Conservation (phyloP, 805 yeast genomes). For the Wickerhamiella siamensis region DNA sequence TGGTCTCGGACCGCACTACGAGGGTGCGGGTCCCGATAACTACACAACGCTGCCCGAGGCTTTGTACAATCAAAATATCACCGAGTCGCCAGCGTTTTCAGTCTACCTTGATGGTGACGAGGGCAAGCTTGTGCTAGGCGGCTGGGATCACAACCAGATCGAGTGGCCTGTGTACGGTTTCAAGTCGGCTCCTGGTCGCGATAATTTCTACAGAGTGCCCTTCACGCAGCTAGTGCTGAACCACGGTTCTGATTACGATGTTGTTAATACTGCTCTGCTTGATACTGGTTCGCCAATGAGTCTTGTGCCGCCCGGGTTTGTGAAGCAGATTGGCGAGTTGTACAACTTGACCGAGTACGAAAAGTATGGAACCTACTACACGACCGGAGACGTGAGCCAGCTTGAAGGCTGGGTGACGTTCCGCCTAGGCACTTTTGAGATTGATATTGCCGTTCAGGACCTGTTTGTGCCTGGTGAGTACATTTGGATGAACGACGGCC, state of each 20-base stretch:
- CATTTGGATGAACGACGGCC: conserved; percentile 24
- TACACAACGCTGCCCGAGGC: conserved; percentile 18
- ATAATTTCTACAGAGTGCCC: conserved; percentile 10
- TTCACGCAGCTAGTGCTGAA: conserved; percentile 15
- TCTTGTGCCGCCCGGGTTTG: conserved; percentile 22
- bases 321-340: conserved; percentile 18
- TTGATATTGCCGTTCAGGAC: conserved; percentile 19
- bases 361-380: conserved; percentile 19
- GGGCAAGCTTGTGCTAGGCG: conserved; percentile 24
- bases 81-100: conserved; percentile 17
- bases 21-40: conserved; percentile 15
- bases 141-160: conserved; percentile 17
- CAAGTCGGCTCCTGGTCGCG: conserved; percentile 6
- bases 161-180: conserved; percentile 20
- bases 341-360: conserved; percentile 16
- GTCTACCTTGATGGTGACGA: conserved; percentile 14
- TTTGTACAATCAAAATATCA: conserved; percentile 13
- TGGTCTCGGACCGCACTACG: conserved; percentile 19
- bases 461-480: conserved; percentile 23
- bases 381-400: conserved; percentile 8
- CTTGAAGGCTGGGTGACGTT: conserved; percentile 15
- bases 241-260: conserved; percentile 12
- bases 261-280: conserved; percentile 15
- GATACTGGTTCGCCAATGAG: conserved; percentile 25
- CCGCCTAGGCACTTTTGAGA: conserved; percentile 17